Evolutionary conservation across 208 protist species (phyloP), one percentile per base, ranked within the genome.

Genomic region (Trypanosomatidae sp.): DNA sequence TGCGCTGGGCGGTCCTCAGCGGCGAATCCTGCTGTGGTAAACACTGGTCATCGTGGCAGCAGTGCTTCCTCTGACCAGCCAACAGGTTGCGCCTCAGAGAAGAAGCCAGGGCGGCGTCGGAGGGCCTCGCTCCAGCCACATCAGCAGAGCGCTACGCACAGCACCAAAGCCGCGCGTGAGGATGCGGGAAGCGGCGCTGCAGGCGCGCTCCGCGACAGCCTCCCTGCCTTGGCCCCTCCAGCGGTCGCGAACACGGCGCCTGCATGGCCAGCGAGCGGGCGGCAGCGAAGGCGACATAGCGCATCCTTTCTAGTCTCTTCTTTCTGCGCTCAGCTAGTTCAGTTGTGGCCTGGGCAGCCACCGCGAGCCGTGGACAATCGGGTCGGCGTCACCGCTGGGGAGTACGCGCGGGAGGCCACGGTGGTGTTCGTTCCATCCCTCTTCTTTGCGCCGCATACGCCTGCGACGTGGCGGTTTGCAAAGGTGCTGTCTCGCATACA

Each of bases 371-470:
- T 12, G 5, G 59, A 6, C 36, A 44, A 17, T 19, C 1, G 36
- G 19, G 6, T 36, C 56, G 30, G 56, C 65, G 46, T 5, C 19
- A 33, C 46, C 28, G 49, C 65, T 15, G 41, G 50, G 7, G 76
- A 80, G 59, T 80, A 80, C 49, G 70, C 36, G 28, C 55, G 39
- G 17, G 76, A 80, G 52, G 62, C 64, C 4, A 62, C 55, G 7
- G 49, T 39, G 43, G 50, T 33, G 3, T 75, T 80, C 33, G 39
- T 80, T 28, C 76, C 76, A 0, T 49, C 76, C n/a, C 58, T 75
- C 39, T 80, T 71, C 66, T 80, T 80, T 67, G 56, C 30, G 3
- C 39, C 39, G 44, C 55, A 25, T 22, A 44, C 44, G 19, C 62
- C 28, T 17, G 7, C 69, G 64, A 60, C 69, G 52, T 47, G 64